These are phyloP conservation scores for Aquilaria agallochum DNA, from an alignment of 441 rosid genomes.

Conservation along the genomic window DNA sequence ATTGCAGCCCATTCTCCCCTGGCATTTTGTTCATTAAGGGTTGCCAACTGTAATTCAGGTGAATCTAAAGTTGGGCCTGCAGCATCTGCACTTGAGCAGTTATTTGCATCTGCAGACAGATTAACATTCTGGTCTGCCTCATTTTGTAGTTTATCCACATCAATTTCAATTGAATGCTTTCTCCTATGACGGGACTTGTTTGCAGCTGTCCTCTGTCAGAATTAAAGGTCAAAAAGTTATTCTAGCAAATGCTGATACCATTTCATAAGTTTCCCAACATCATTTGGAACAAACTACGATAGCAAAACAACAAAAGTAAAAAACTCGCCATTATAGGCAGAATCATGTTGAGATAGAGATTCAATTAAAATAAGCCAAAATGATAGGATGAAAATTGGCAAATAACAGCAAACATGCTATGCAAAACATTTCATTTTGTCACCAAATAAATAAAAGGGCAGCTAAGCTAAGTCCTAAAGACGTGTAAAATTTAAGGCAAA, in stretches of 20 bases:
- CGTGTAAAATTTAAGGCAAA: no score
- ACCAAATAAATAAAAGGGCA: no score
- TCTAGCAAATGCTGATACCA: neutral
- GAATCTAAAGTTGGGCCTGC: slow-evolving; percentile 56
- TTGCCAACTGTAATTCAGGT: slow-evolving; percentile 40
- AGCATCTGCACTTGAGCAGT: slow-evolving; percentile 31
- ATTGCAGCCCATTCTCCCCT: slow-evolving; percentile 76
- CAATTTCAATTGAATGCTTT: slow-evolving; percentile 62
- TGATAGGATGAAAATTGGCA: no score
- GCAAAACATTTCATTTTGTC: no score
- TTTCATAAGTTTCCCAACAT: neutral
- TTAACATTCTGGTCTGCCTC: slow-evolving; percentile 42
- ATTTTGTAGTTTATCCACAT: slow-evolving; percentile 43
- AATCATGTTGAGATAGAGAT: neutral
- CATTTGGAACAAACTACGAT: no score
- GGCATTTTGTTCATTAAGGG: slow-evolving; percentile 33
- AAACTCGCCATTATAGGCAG: no score
- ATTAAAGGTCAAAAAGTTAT: slow-evolving; percentile 18
- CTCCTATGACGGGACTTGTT: slow-evolving; percentile 61
- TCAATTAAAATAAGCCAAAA: neutral
- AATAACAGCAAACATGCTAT: no score
- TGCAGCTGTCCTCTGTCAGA: slow-evolving; percentile 40
- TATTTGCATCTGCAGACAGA: slow-evolving; percentile 29
- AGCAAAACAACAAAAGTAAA: neutral
- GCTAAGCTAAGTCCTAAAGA: no score